Base-by-base conservation (phyloP, 805 yeast genomes). In the Kluyveromyces nonfermentans region DNA sequence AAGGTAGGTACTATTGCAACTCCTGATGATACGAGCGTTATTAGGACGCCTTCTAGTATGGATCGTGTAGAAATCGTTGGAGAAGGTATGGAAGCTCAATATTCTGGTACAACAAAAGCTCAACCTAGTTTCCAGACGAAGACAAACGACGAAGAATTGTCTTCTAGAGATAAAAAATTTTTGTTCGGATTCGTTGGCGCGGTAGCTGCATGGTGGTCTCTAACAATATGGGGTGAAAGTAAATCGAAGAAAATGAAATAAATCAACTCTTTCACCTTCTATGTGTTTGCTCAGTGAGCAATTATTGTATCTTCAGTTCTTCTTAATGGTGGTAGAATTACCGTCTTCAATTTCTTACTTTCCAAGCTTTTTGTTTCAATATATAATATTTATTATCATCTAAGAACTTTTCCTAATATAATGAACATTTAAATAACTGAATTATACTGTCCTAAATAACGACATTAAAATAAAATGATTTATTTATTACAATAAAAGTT, bases 161-260 rank as follows among this genome's bases (percentile, higher is more conserved):
- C 54, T 5, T 20, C 43, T 7, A 44, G 49, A 17, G 68, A 63
- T 42, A 62, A 57, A 45, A 40, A 44, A 18, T 46, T 55, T 38
- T 45, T 60, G 44, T 46, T 48, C 6, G 56, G 60, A 10, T 46
- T 55, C 33, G 47, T 53, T 12, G 59, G 58, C 16, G 48, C 50
- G 14, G 52, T 59, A 37, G 58, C 56, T 20, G 49, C 53, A 21
- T 60, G 67, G 64, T 62, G 63, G 62, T 45, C 48, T 4, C 44
- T 50, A 35, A 57, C 50, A 33, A 33, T 16, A 18, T 19, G 39
- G 31, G 22, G 22, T 12, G 25, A 36, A 16, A 9, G 31, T 4
- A 20, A 21, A 8, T 20, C 39, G 21, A 36, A 35, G 22, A 35
- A n/a, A 36, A 22, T 36, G 32, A 18, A 5, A n/a, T n/a, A n/a